A percentile compares a stretch with the other conserved stretches of the same genome.
phyloP scores from a whole-genome alignment of 176 grass and related monocot species.

The Carex scoparia region DNA sequence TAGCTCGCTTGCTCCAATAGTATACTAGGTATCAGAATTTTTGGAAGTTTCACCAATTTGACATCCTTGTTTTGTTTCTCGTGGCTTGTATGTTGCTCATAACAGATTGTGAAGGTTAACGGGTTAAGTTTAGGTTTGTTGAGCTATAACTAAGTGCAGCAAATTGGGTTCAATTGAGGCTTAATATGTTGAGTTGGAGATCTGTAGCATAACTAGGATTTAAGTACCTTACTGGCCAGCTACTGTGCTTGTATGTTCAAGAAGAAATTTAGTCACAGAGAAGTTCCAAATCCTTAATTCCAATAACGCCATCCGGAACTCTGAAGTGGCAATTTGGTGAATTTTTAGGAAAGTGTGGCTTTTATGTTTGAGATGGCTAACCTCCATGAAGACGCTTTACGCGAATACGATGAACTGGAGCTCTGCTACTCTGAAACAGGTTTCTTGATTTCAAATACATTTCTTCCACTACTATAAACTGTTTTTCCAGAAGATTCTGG shows the following conservation, averaged over 20 bases:
- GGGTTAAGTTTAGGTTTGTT: background rate
- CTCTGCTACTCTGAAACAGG: conserved; percentile 98
- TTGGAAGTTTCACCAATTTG: conserved; percentile 16
- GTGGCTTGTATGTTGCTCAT: background rate
- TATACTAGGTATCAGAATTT: background rate
- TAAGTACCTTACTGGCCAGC: background rate
- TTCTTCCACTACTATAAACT: background rate
- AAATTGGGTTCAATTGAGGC: background rate
- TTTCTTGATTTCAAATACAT: conserved; percentile 20
- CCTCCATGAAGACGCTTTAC: conserved; percentile 94
- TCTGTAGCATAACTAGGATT: background rate
- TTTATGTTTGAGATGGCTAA: conserved; percentile 99
- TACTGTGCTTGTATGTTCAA: background rate
- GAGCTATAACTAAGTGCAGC: background rate
- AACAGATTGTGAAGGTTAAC: background rate
- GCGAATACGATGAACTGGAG: conserved; percentile 97
- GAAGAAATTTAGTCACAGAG: background rate
- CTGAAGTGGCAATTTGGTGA: background rate
- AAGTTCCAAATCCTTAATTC: background rate
- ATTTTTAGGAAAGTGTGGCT: conserved; percentile 84
- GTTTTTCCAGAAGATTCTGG: too few relatives aligned
- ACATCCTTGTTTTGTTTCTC: conserved; percentile 22
- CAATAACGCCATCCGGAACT: background rate
- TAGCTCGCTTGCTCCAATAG: conserved; percentile 24
- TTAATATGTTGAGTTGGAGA: background rate